Base-by-base conservation (phyloP, 495 filamentous ascomycete species). In the Thozetella sp. region DNA sequence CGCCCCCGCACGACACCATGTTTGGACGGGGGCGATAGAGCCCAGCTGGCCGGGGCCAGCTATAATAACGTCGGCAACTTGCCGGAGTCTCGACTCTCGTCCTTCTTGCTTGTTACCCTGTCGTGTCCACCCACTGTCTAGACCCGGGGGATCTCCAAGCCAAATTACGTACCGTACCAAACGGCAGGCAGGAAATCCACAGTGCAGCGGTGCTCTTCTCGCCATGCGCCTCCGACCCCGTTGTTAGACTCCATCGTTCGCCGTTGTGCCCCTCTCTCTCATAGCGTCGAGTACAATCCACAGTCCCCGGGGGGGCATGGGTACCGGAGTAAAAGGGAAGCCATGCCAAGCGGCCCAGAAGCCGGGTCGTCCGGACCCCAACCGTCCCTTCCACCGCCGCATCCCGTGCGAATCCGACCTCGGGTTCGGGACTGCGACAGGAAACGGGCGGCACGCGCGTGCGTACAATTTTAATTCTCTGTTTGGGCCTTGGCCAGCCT, bases 351-450 rank as follows among this genome's bases (percentile, higher is more conserved):
- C 15, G 15, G 30, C 30, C 30, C 30, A 37, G 30, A 37, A 15
- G 43, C 11, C 20, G 11, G 43, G 20, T 10, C 43, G 4, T 48
- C 43, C 10, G 43, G 43, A n/a, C 43, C 20, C n/a, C 30, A 52
- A n/a, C 27, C n/a, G n/a, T 24, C 19, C 52, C 52, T 15, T 10
- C 52, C 19, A 23, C 50, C 22, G 3, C 25, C 25, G 23, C 22
- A 54, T 34, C 25, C 52, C 17, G 52, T 54, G 25, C 25, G 52
- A 30, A 25, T 54, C 24, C 52, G 52, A 12, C 52, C 52, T 25
- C 17, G 25, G 52, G 52, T 54, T n/a, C 52, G 52, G 26, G 52
- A 54, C 20, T 30, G 25, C 25, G 52, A 54, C 25, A 54, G 52
- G 23, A 54, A 54, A 22, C 24, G 52, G 25, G 25, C 52, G 19